Evolutionary conservation across 225 moss, liverwort and hornwort species (phyloP).

Genomic region (Pseudoscleropodium purum): DNA sequence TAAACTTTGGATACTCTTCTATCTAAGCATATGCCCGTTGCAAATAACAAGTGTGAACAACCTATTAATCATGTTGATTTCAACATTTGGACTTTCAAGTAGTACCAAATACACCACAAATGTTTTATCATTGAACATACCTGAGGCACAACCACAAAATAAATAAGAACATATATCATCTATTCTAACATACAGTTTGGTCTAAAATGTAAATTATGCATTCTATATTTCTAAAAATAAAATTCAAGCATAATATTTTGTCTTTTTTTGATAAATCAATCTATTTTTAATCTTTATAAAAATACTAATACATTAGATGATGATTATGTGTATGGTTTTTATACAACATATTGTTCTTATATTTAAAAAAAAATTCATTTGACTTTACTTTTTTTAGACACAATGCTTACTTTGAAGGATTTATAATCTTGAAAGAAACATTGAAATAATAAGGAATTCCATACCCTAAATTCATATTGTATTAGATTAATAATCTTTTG

Average conservation of each 20-base stretch:
- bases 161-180: not conserved
- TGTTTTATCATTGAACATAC: not conserved
- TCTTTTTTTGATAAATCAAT: not conserved
- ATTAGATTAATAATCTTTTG: too few species aligned
- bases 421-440: not conserved
- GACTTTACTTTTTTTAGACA: not conserved
- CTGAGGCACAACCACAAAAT: not conserved
- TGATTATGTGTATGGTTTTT: not conserved
- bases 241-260: too few species aligned
- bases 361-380: not conserved
- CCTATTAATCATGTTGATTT: not conserved
- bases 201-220: not conserved
- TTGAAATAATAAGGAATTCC: rapidly evolving
- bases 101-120: not conserved
- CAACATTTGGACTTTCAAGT: not conserved
- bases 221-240: too few species aligned
- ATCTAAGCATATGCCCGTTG: rapidly evolving
- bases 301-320: not conserved
- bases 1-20: not conserved
- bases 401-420: not conserved
- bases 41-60: too few species aligned
- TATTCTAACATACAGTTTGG: too few species aligned
- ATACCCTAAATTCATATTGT: rapidly evolving
- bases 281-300: not conserved
- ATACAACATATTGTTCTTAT: not conserved